Conservation (phyloP, 2,329 filamentous ascomycete species). For the Thielaviopsis musarum region DNA sequence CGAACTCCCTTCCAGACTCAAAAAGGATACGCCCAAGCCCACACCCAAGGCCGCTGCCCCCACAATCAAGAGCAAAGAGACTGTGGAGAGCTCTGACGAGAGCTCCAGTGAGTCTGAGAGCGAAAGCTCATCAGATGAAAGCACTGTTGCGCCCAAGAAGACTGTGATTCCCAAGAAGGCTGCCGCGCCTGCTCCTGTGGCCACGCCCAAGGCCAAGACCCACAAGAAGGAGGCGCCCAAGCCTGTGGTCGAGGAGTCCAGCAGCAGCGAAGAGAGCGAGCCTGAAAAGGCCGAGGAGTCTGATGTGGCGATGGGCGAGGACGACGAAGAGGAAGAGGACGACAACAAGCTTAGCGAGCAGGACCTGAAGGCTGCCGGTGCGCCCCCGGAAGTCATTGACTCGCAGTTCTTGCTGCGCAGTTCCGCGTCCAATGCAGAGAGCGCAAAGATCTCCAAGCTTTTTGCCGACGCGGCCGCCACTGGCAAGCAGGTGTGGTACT, state of each 20-base stretch:
- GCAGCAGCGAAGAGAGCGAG: slow-evolving; percentile 6
- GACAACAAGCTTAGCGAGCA: slow-evolving; percentile 18
- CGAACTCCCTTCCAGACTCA: slow-evolving; percentile 7
- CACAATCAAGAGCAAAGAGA: slow-evolving; percentile 1
- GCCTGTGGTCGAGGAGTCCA: slow-evolving; percentile 7
- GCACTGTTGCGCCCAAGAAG: slow-evolving; percentile 17
- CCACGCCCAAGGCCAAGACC: slow-evolving; percentile 6
- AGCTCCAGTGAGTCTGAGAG: slow-evolving; percentile 16
- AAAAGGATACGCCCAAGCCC: slow-evolving; percentile 5
- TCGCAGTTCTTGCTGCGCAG: slow-evolving; percentile 39
- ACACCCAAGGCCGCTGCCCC: slow-evolving; percentile 2
- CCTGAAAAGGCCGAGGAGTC: slow-evolving; percentile 13
- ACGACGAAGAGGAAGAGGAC: slow-evolving; percentile 15
- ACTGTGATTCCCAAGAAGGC: not conserved
- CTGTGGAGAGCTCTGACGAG: slow-evolving; percentile 3
- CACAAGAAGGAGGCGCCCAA: slow-evolving; percentile 12
- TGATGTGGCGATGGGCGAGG: slow-evolving; percentile 15
- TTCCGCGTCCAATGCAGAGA: slow-evolving; percentile 21
- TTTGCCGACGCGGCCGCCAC: slow-evolving; percentile 42
- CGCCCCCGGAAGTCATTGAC: slow-evolving; percentile 23
- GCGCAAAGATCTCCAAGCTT: slow-evolving; percentile 33
- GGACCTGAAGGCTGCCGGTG: slow-evolving; percentile 13
- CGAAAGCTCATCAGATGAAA: slow-evolving; percentile 13
- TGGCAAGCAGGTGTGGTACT: slow-evolving; percentile 68
- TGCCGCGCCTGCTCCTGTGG: slow-evolving; percentile 14